Evolutionary conservation across 108 stramenopile genomes (phyloP), one percentile per base, ranked within the genome.

Genomic region (Discostella pseudostelligera): DNA sequence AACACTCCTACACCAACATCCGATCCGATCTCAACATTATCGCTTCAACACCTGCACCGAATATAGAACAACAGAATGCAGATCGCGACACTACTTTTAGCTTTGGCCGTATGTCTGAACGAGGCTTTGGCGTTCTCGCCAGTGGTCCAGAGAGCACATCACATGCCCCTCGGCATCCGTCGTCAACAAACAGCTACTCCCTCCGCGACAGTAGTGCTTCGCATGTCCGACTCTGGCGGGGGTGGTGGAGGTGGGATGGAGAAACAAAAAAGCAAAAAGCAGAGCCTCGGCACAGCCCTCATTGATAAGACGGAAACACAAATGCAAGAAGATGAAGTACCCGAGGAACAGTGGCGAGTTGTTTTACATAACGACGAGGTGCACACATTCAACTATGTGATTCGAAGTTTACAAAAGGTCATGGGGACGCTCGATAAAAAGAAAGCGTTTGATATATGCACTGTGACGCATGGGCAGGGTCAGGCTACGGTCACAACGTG

Each of bases 341-440:
- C 79, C 22, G 87, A 86, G 65, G 85, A 89, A 67, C 62, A 72
- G 79, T 97, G 94, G 92, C 84, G 95, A 21, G 94, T 97, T 3
- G 76, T 97, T 17, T 81, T 97, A 35, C 96, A 97, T 84, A 96
- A 97, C 74, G 96, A 97, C 79, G 94, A 96, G 71, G 90, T 96
- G 20, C 95, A 97, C 78, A 96, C 94, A 0, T 96, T 97, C 78
- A 89, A 95, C 57, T 97, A 97, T 60, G 96, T 97, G n/a, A 88
- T 93, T 58, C 81, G 87, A 47, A 84, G 81, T 81, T 79, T 96
- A 54, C 83, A 80, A 65, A 95, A 95, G 72, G 88, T 87, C 35
- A 86, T 93, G 32, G 89, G 88, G 50, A 90, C 87, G n/a, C 57
- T 92, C 54, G 89, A 90, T 55, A 80, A 84, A 51, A 90, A 90